Base-by-base conservation (phyloP, 2,329 filamentous ascomycete genomes). In the Colletotrichum theobromicola region DNA sequence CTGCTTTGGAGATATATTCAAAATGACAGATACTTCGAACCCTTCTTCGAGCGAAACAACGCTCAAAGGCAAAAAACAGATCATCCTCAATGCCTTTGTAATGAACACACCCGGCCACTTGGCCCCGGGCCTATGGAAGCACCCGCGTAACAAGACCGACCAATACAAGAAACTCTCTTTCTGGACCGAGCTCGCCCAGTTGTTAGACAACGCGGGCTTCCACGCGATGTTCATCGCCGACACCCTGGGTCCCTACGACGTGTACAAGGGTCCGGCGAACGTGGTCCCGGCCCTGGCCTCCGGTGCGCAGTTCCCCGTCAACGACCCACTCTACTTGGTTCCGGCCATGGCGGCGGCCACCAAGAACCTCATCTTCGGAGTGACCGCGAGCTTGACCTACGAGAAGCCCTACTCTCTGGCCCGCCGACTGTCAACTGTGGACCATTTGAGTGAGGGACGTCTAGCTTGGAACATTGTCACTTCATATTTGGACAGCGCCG, bases 291-390 rank as follows among this genome's bases (percentile, higher is more conserved):
- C 91, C 0, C 88, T 93, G 63, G 81, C 87, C 1, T 90, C 91
- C 0, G 93, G 91, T 2, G 91, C 92, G 0, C 93, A 94, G 81
- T 94, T 91, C 88, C 93, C 93, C 0, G 90, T 94, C n/a, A 93
- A 93, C 74, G 92, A 94, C 79, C 92, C 92, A 0, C 79, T 94
- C 2, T 86, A 88, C 5, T 87, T 92, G 4, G 86, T 94, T 0
- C 87, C 92, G 3, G 91, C 92, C 4, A 93, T 94, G 91, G 92
- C 92, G 1, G 92, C 92, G 1, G 92, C 86, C 0, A 94, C 93
- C 0, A 88, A 90, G 76, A 93, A 87, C 72, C 88, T 94, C n/a
- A 90, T 89, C 0, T 94, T 94, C 75, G 92, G 92, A 1, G 90
- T 94, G 2, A 94, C 93, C 0, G 88, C 92, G 1, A 89, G 90